Base-by-base conservation (phyloP, 2,329 filamentous ascomycete species). In the Neurospora sp. region DNA sequence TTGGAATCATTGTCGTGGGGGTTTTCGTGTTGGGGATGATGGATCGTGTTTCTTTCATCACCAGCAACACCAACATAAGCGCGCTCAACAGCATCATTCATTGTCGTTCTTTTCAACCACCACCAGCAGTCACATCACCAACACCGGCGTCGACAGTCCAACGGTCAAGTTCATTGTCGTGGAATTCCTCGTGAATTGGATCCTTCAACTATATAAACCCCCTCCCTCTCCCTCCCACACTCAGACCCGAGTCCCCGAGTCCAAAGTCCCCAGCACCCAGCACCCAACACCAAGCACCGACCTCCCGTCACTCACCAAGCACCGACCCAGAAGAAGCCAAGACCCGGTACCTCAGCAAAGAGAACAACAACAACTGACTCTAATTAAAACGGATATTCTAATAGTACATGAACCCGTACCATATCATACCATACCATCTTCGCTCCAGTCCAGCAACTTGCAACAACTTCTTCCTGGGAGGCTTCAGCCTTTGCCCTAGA, bases 371-470 rank as follows among this genome's bases (percentile, higher is more conserved):
- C 36, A 75, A 75, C 73, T 74, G 70, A 74, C 74, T 74, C 38
- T 28, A 28, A 46, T 57, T 39, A 73, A 70, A 71, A 66, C 73
- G 79, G 78, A 80, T 81, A 81, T 82, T 78, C 76, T 81, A 81
- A 74, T 80, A 77, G 76, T 81, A 81, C 79, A 78, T 40, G 36
- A 67, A 28, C 57, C 46, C 62, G 10, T 17, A 17, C 8, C 39
- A 40, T 40, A 40, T 11, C 38, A 39, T 39, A 39, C 39, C 41
- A n/a, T 40, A 6, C 15, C 12, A 41, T 41, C 40, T 15, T n/a
- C 40, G 40, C 40, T 41, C 40, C 8, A 46, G n/a, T 62, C 52
- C 28, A 46, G 8, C 28, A 62, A 28, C 52, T 62, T 17, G 28
- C 28, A 62, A 62, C 52, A 36, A 62, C 52, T 70, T 43, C 41